phyloP scores from a whole-genome alignment of 148 eudicot genomes.

The Rhododendron ovatum region DNA sequence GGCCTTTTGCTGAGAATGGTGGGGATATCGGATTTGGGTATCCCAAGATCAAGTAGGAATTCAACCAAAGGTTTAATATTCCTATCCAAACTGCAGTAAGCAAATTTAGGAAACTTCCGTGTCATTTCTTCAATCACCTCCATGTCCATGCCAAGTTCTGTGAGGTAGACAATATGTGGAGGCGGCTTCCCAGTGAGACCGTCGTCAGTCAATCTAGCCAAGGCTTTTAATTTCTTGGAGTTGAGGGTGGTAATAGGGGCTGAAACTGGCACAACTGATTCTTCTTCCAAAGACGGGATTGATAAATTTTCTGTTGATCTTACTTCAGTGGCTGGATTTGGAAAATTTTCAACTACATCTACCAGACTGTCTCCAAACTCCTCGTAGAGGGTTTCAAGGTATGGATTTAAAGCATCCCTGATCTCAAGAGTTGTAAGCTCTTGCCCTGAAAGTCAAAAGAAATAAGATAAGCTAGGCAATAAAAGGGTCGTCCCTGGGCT shows the following conservation, averaged over 20 bases:
- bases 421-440: slow-evolving; percentile 92
- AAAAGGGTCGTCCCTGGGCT: neutral
- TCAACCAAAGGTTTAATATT: slow-evolving; percentile 71
- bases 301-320: slow-evolving; percentile 31
- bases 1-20: slow-evolving; percentile 65
- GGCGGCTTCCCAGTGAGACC: neutral
- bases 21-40: slow-evolving; percentile 65
- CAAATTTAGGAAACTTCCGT: slow-evolving; percentile 69
- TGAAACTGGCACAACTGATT: slow-evolving; percentile 23
- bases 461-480: neutral
- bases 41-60: slow-evolving; percentile 76
- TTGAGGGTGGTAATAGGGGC: slow-evolving; percentile 23
- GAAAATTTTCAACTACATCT: slow-evolving; percentile 60
- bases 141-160: slow-evolving; percentile 72
- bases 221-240: slow-evolving; percentile 48
- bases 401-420: slow-evolving; percentile 69
- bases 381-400: slow-evolving; percentile 56
- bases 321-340: slow-evolving; percentile 44
- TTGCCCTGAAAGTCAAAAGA: slow-evolving; percentile 43
- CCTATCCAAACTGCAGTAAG: slow-evolving; percentile 74
- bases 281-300: slow-evolving; percentile 32
- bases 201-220: slow-evolving; percentile 44
- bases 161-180: slow-evolving; percentile 50
- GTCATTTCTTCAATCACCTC: slow-evolving; percentile 53
- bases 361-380: slow-evolving; percentile 51